Evolutionary conservation across 2,329 filamentous ascomycete genomes (phyloP).

Genomic region (Didymella glomerata): DNA sequence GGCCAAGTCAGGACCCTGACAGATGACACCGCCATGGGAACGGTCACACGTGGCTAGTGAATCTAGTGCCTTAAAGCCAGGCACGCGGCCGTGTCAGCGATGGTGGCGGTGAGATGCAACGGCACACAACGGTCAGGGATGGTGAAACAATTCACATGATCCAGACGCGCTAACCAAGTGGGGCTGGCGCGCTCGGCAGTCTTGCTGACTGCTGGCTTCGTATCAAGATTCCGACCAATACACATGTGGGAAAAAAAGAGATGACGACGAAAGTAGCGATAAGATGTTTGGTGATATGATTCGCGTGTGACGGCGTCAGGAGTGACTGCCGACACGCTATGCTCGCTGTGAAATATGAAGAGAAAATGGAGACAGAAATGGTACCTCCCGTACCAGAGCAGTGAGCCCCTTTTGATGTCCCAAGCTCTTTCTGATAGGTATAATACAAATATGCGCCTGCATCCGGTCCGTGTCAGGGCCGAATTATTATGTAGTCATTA

Average conservation of each 20-base stretch:
- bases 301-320: background rate
- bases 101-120: constrained; percentile 19
- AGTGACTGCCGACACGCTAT: constrained; percentile 7
- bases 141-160: constrained; percentile 24
- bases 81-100: constrained; percentile 23
- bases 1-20: constrained; percentile 13
- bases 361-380: background rate
- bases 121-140: constrained; percentile 5
- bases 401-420: background rate
- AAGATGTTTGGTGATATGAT: background rate
- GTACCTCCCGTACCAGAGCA: background rate
- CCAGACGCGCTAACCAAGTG: constrained; percentile 6
- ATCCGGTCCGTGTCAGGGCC: background rate
- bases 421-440: constrained; percentile 13
- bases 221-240: background rate
- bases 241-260: background rate
- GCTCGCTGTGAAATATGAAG: constrained; percentile 11
- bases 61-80: constrained; percentile 10
- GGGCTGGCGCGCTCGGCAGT: constrained; percentile 13
- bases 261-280: constrained; percentile 1
- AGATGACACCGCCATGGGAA: constrained; percentile 18
- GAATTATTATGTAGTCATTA: constrained; percentile 20
- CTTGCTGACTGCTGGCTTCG: constrained; percentile 7
- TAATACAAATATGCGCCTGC: constrained; percentile 10
- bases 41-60: constrained; percentile 21